These are phyloP conservation scores for Botrytis hyacinthi DNA, from an alignment of 2,329 filamentous ascomycete genomes.

Conservation along the genomic window DNA sequence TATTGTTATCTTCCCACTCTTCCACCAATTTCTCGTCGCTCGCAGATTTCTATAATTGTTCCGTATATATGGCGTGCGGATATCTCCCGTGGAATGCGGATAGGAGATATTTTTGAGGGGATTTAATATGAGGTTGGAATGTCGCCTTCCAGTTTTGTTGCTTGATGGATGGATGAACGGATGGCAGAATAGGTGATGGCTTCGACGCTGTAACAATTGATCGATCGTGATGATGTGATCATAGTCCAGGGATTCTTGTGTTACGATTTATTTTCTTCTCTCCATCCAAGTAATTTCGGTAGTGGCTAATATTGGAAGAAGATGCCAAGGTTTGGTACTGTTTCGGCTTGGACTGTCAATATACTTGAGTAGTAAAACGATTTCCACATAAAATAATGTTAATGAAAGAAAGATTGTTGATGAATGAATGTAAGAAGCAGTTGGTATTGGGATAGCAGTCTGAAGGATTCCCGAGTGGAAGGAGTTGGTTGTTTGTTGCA, in stretches of 20 bases:
- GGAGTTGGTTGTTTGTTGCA: not conserved
- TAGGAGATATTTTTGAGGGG: not conserved
- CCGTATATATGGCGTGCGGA: not conserved
- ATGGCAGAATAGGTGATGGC: not conserved
- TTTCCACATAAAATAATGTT: not conserved
- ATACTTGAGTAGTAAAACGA: not conserved
- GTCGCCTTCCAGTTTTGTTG: not conserved
- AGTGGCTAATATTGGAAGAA: not conserved
- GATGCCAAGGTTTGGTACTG: not conserved
- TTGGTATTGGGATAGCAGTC: not conserved
- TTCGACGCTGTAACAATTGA: not conserved
- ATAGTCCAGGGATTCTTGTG: constrained; percentile 5
- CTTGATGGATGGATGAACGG: not conserved
- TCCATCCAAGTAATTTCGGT: constrained; percentile 11
- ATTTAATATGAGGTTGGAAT: not conserved
- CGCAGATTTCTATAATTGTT: not conserved
- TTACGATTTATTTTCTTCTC: not conserved
- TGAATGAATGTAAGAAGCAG: constrained; percentile 4
- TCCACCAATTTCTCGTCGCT: not conserved
- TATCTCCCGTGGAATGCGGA: not conserved
- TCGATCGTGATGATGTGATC: not conserved
- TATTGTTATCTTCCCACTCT: not conserved
- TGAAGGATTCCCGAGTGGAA: not conserved
- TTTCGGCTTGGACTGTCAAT: not conserved
- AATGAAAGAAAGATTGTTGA: not conserved